Conservation (phyloP, 2,329 filamentous ascomycete species). For the Ascochyta rabiei region DNA sequence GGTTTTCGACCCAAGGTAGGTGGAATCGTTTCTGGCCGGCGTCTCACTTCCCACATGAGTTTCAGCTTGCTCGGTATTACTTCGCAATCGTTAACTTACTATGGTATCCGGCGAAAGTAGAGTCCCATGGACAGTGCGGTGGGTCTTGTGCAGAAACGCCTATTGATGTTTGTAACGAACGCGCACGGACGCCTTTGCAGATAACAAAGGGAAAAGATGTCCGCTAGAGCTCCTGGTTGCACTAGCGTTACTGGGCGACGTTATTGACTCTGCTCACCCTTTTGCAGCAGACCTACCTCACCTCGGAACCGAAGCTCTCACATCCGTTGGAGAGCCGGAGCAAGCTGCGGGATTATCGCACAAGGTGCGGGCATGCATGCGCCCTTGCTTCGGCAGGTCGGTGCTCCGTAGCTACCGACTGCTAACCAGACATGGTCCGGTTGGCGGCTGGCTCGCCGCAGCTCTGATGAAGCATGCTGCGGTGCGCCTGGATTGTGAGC, state of each 20-base stretch:
- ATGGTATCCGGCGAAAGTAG: too few relatives aligned
- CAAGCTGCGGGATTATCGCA: conserved; percentile 1
- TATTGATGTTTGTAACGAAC: too few relatives aligned
- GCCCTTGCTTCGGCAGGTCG: conserved; percentile 5
- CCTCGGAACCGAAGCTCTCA: neutral
- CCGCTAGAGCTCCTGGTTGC: neutral
- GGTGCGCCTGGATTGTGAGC: neutral
- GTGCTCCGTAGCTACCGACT: neutral
- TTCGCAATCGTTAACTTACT: too few relatives aligned
- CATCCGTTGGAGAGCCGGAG: conserved; percentile 30
- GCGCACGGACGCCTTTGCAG: too few relatives aligned
- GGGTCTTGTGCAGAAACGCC: too few relatives aligned
- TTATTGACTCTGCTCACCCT: conserved; percentile 2
- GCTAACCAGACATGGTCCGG: neutral
- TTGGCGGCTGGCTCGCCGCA: neutral
- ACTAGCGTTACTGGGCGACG: neutral
- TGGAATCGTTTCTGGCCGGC: too few relatives aligned
- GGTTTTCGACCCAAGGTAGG: too few relatives aligned
- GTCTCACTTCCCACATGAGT: too few relatives aligned
- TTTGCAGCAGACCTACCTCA: neutral
- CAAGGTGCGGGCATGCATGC: conserved; percentile 4
- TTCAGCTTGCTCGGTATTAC: too few relatives aligned
- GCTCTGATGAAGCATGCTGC: neutral
- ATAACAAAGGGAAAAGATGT: too few relatives aligned
- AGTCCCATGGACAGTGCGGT: too few relatives aligned